Evolutionary conservation across 2,329 filamentous ascomycete genomes (phyloP).

Genomic region (Endocalyx cinctus): DNA sequence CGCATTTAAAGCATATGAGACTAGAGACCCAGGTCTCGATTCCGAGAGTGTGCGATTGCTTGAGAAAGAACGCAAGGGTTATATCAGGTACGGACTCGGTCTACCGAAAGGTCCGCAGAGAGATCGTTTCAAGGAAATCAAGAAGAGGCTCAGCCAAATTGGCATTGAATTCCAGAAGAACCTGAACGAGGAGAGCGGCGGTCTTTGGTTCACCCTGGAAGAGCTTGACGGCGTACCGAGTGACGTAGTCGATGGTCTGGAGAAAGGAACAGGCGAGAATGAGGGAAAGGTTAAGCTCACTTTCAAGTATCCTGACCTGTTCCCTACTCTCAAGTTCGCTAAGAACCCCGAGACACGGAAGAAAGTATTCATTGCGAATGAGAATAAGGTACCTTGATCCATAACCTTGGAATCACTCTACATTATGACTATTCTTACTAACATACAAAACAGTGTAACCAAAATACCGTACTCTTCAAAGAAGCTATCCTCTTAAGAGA

Average conservation of each 20-base stretch:
- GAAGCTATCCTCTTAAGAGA: slow-evolving; percentile 72
- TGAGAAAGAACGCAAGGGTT: slow-evolving; percentile 73
- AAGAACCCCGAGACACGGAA: slow-evolving; percentile 64
- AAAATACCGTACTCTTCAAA: slow-evolving; percentile 69
- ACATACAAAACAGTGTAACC: slow-evolving; percentile 55
- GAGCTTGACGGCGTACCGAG: slow-evolving; percentile 71
- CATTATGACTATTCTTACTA: neutral
- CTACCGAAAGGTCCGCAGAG: slow-evolving; percentile 65
- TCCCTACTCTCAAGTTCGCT: slow-evolving; percentile 74
- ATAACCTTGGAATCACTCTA: too few species aligned
- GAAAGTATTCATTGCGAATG: slow-evolving; percentile 67
- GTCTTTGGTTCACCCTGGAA: slow-evolving; percentile 69
- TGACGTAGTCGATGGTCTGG: slow-evolving; percentile 61
- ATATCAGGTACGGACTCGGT: slow-evolving; percentile 70
- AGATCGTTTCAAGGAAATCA: slow-evolving; percentile 82
- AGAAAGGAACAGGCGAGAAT: slow-evolving; percentile 68
- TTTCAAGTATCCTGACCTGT: slow-evolving; percentile 81
- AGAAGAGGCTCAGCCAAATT: slow-evolving; percentile 71
- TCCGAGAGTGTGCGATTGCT: slow-evolving; percentile 67
- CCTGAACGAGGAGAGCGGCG: slow-evolving; percentile 78
- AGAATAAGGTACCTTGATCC: slow-evolving; percentile 70
- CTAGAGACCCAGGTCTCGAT: slow-evolving; percentile 52
- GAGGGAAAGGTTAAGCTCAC: slow-evolving; percentile 70
- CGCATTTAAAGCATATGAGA: slow-evolving; percentile 51
- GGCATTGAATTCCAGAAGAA: slow-evolving; percentile 74